Evolutionary conservation across 2,329 filamentous ascomycete genomes (phyloP), one percentile per base, ranked within the genome.

Genomic region (Anthostomella pinea): DNA sequence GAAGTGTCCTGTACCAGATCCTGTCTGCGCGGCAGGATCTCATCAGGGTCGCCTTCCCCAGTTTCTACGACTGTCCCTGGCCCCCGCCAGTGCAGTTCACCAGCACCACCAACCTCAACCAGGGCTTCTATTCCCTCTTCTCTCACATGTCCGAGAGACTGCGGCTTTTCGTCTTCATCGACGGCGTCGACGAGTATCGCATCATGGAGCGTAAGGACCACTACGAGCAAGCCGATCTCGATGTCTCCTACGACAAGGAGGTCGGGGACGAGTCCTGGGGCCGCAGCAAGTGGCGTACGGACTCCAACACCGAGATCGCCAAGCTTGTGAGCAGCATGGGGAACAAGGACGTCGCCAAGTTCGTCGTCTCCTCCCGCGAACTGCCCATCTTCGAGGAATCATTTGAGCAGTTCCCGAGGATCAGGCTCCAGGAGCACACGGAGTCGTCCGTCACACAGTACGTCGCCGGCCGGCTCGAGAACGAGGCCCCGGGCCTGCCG

Each of bases 1-100:
- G 56, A 48, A 42, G 58, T 51, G 6, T 46, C 57, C 37, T 70
- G 2, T 64, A 61, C 37, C 54, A 68, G 20, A 57, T 63, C 8
- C 43, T 60, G 11, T 59, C 49, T 1, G 39, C 48, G 19, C 45
- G 41, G 14, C 59, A 53, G 2, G 51, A 55, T 29, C 49, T 65
- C 7, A 62, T 64, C 23, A 48, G 43, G 14, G 28, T 57, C 14
- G 54, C 54, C 4, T 59, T 58, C 29, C 52, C 56, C 5, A 56
- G 52, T 30, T 59, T 58, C 39, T 54, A 53, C 32, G 52, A 55
- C 20, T 46, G 50, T 10, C 23, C 47, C 11, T 59, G 56, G 56
- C 56, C 56, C 4, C 56, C 56, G 2, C 49, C 55, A 3, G 46
- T 53, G 11, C 46, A 55, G 33, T 57, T 59, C 30, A 57, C 52